These are phyloP conservation scores for Entelexis paramagnoliae DNA, from an alignment of 1,139 yeast genomes.

Conservation along the genomic window DNA sequence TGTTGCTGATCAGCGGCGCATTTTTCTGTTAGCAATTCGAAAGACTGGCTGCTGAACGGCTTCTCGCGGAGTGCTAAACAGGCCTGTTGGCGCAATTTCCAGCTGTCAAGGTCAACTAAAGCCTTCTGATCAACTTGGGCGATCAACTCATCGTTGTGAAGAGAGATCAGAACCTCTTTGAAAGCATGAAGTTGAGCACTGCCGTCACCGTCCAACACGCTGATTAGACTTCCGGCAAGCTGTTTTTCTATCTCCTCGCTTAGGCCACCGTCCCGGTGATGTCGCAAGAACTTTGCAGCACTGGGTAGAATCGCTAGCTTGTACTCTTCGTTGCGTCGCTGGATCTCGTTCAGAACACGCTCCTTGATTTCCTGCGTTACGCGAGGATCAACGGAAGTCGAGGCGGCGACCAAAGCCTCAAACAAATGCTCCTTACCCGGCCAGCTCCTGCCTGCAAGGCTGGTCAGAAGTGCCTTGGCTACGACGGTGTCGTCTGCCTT, in stretches of 20 bases:
- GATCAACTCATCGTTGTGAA: conserved; percentile 19
- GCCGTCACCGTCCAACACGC: conserved; percentile 22
- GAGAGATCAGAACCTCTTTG: conserved; percentile 19
- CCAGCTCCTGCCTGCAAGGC: conserved; percentile 77
- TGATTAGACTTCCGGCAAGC: conserved; percentile 30
- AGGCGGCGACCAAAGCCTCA: conserved; percentile 55
- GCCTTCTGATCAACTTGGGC: conserved; percentile 28
- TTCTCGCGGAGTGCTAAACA: conserved; percentile 19
- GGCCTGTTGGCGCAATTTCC: conserved; percentile 33
- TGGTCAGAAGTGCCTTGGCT: conserved; percentile 47
- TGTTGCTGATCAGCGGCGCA: conserved; percentile 42
- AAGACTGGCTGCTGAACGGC: conserved; percentile 25
- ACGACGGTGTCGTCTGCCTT: conserved; percentile 30
- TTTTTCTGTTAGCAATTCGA: conserved; percentile 28
- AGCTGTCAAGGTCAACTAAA: conserved; percentile 21
- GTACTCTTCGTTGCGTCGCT: conserved; percentile 57
- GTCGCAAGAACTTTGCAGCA: conserved; percentile 26
- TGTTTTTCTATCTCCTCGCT: conserved; percentile 31
- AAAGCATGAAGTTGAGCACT: conserved; percentile 15
- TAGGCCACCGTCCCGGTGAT: conserved; percentile 7
- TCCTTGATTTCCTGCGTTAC: conserved; percentile 33
- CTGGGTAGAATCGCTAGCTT: conserved; percentile 35
- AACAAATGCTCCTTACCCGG: conserved; percentile 71
- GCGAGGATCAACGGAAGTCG: conserved; percentile 36
- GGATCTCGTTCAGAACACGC: conserved; percentile 50